These are phyloP conservation scores for Lactarius sp. DNA, from an alignment of 768 basidiomycete genomes.

Conservation along the genomic window DNA sequence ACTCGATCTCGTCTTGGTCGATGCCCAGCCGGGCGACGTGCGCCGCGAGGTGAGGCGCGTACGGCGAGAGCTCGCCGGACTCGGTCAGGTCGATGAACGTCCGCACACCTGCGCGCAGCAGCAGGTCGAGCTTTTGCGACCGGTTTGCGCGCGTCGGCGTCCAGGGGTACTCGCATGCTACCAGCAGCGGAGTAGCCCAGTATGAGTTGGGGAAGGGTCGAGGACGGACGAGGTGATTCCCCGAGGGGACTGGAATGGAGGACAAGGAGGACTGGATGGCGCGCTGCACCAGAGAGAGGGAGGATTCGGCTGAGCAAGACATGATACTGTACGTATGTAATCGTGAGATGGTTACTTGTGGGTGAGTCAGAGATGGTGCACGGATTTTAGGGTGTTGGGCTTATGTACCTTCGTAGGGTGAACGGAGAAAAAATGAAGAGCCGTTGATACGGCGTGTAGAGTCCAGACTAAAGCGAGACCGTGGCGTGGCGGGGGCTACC, in stretches of 20 bases:
- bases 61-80: slow-evolving; percentile 66
- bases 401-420: slow-evolving; percentile 4
- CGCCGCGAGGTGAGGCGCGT: slow-evolving; percentile 48
- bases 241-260: slow-evolving; percentile 1
- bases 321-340: background rate
- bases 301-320: slow-evolving; percentile 6
- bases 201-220: slow-evolving; percentile 82
- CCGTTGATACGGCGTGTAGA: background rate
- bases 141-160: slow-evolving; percentile 40
- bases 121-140: slow-evolving; percentile 63
- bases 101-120: slow-evolving; percentile 66
- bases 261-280: background rate
- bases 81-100: slow-evolving; percentile 87
- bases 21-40: slow-evolving; percentile 55
- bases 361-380: background rate
- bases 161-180: slow-evolving; percentile 84
- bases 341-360: background rate
- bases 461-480: slow-evolving; percentile 5
- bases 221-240: slow-evolving; percentile 23
- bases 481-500: background rate
- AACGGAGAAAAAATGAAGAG: background rate
- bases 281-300: background rate
- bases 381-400: background rate
- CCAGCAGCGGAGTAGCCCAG: slow-evolving; percentile 68
- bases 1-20: slow-evolving; percentile 52